phyloP scores from a whole-genome alignment of 805 yeast genomes.

The Zygosaccharomyces lentus region DNA sequence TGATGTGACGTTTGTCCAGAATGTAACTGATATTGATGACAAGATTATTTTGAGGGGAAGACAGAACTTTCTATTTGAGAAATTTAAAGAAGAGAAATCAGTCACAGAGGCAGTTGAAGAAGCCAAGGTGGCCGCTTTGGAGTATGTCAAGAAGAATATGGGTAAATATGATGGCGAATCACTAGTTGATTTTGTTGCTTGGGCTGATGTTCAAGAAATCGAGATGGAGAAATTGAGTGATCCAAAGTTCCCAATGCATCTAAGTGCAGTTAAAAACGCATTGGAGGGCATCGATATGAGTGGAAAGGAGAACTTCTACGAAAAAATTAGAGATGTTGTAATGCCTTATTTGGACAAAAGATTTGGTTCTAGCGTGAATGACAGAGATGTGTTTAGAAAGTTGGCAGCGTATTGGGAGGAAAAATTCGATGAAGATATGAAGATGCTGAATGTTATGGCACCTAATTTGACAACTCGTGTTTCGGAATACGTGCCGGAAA shows the following conservation, averaged over 20 bases:
- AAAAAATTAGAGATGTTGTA: conserved; percentile 63
- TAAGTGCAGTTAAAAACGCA: conserved; percentile 60
- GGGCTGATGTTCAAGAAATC: conserved; percentile 50
- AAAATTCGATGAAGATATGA: conserved; percentile 83
- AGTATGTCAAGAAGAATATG: conserved; percentile 53
- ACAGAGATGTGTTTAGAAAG: conserved; percentile 75
- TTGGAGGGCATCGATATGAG: conserved; percentile 24
- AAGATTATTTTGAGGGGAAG: conserved; percentile 94
- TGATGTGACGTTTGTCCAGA: conserved; percentile 83
- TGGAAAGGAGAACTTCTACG: conserved; percentile 39
- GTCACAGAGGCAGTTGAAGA: conserved; percentile 35
- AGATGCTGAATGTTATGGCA: conserved; percentile 72
- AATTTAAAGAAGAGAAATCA: conserved; percentile 41
- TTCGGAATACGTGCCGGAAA: conserved; percentile 92
- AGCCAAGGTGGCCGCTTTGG: conserved; percentile 42
- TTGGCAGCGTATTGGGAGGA: conserved; percentile 89
- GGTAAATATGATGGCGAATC: conserved; percentile 35
- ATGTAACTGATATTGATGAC: conserved; percentile 98
- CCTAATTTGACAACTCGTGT: conserved; percentile 89
- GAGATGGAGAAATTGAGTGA: conserved; percentile 47
- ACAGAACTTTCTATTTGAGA: conserved; percentile 73
- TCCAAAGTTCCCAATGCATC: conserved; percentile 87
- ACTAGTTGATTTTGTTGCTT: conserved; percentile 41
- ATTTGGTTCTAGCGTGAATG: conserved; percentile 72
- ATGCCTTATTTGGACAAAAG: conserved; percentile 68